Evolutionary conservation across 1,139 yeast species (phyloP).

Genomic region (Suhomyces bribrorum): DNA sequence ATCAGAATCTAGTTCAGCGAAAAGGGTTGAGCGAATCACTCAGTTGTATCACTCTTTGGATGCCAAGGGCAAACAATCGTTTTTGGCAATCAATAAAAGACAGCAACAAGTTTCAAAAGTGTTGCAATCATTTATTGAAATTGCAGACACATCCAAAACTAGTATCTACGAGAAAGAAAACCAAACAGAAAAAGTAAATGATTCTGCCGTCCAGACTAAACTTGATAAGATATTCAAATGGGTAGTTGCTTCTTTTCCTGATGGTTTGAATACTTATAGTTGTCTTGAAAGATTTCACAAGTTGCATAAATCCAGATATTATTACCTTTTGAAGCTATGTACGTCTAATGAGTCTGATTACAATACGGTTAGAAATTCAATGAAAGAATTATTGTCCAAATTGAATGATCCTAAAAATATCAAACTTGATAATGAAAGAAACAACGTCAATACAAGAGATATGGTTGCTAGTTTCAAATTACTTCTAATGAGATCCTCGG

Average conservation of each 20-base stretch:
- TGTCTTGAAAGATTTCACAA: constrained; percentile 54
- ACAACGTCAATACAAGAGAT: constrained; percentile 45
- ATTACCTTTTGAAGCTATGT: constrained; percentile 55
- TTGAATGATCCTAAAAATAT: constrained; percentile 53
- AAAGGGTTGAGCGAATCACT: constrained; percentile 56
- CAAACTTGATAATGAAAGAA: constrained; percentile 38
- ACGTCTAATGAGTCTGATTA: constrained; percentile 62
- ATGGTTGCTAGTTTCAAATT: constrained; percentile 55
- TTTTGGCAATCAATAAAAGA: constrained; percentile 66
- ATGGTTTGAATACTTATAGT: constrained; percentile 44
- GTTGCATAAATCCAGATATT: constrained; percentile 58
- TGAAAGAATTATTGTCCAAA: constrained; percentile 60
- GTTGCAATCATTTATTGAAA: constrained; percentile 34
- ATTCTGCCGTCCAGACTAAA: constrained; percentile 23
- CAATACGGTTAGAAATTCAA: constrained; percentile 56
- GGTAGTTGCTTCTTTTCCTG: constrained; percentile 62
- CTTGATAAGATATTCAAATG: constrained; percentile 62
- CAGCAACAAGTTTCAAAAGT: constrained; percentile 60
- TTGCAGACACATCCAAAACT: constrained; percentile 27
- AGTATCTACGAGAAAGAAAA: neutral
- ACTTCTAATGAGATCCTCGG: constrained; percentile 61
- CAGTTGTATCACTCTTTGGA: constrained; percentile 51
- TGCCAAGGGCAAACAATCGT: constrained; percentile 61
- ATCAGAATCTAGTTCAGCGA: constrained; percentile 40
- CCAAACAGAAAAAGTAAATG: constrained; percentile 15